Conservation (phyloP, 225 moss, liverwort and hornwort species). For the Lunularia cruciata region DNA sequence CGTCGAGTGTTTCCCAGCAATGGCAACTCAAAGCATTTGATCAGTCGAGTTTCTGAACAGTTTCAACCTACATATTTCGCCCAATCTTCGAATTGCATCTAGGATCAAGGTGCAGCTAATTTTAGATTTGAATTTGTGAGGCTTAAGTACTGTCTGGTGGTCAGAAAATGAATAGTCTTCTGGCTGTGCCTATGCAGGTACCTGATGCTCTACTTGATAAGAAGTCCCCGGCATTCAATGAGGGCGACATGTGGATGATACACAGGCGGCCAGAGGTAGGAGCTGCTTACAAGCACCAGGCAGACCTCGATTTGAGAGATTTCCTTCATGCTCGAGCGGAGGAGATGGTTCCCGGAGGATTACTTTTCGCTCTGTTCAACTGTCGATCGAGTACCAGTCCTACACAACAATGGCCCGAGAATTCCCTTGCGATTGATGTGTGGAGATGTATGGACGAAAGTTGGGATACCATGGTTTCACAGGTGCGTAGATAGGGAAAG, state of each 20-base stretch:
- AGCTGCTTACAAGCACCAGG: slow-evolving; percentile 15
- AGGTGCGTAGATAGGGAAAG: background rate
- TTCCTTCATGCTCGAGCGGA: slow-evolving; percentile 23
- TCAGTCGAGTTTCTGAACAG: no score
- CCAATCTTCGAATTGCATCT: no score
- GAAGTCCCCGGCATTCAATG: slow-evolving; percentile 27
- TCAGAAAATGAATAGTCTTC: no score
- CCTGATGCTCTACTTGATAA: slow-evolving; percentile 22
- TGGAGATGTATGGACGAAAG: slow-evolving; percentile 13
- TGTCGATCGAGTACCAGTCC: slow-evolving; percentile 2
- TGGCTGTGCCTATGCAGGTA: slow-evolving; percentile 13
- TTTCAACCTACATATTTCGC: no score
- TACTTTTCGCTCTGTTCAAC: slow-evolving; percentile 9
- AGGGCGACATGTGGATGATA: slow-evolving; percentile 11
- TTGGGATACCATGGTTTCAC: slow-evolving; percentile 7
- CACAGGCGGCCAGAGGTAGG: background rate
- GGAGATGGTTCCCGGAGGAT: slow-evolving; percentile 35
- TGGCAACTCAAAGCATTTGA: no score
- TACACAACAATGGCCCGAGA: background rate
- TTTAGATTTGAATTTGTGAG: no score
- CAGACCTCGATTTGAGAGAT: slow-evolving; percentile 10
- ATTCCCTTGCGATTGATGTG: background rate
- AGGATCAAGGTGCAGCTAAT: no score
- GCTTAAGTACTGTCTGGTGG: no score
- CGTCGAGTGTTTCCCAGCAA: no score